Evolutionary conservation across 306 rosid genomes (phyloP).

Genomic region (Begonia peltatifolia): DNA sequence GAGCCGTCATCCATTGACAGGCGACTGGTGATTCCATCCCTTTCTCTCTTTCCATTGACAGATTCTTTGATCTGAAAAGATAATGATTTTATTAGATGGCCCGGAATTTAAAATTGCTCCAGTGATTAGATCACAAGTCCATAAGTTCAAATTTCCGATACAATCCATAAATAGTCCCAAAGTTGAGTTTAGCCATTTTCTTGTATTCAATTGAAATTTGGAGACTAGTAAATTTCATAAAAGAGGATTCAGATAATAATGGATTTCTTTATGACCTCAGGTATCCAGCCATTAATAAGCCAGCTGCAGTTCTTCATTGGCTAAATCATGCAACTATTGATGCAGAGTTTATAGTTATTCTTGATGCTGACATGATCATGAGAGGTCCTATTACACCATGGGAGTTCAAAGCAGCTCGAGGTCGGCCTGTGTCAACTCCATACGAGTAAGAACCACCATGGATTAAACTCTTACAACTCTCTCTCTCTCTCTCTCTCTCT

Average conservation of each 20-base stretch:
- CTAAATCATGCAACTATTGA: slow-evolving; percentile 71
- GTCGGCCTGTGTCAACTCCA: slow-evolving; percentile 92
- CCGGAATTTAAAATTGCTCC: no score
- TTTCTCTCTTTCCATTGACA: no score
- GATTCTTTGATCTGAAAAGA: no score
- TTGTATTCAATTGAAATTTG: no score
- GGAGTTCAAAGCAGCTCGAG: slow-evolving; percentile 91
- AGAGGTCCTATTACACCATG: slow-evolving; percentile 95
- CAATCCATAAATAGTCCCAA: no score
- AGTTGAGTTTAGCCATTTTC: no score
- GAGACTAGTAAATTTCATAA: not conserved
- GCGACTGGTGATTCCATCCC: slow-evolving; percentile 59
- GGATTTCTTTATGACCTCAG: slow-evolving; percentile 20
- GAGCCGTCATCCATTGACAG: slow-evolving; percentile 90
- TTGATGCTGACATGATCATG: slow-evolving; percentile 96
- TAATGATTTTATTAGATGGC: no score
- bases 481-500: no score
- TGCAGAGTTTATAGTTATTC: slow-evolving; percentile 93
- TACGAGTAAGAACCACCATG: slow-evolving; percentile 54
- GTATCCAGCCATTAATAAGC: slow-evolving; percentile 99
- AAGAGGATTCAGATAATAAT: not conserved
- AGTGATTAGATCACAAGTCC: no score
- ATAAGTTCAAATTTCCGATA: no score
- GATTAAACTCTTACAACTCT: no score
- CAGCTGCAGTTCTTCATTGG: slow-evolving; percentile 99